Evolutionary conservation across 2,329 filamentous ascomycete genomes (phyloP).

Genomic region (Pezicula radicicola): DNA sequence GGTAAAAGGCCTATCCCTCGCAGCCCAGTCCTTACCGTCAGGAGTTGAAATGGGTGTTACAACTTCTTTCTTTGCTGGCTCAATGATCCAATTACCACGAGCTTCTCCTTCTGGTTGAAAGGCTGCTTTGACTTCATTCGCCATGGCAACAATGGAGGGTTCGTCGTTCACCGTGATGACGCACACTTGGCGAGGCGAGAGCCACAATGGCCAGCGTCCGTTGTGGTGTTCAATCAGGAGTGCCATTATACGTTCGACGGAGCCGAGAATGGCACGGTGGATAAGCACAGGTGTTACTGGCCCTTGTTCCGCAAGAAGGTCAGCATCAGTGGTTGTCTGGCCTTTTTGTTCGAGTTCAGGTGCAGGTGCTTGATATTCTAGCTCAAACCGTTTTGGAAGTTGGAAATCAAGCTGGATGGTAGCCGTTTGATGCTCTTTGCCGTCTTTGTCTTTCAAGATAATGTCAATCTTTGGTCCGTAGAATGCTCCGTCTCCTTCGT

Average conservation of each 20-base stretch:
- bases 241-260: constrained; percentile 80
- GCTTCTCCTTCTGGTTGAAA: constrained; percentile 1
- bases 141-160: constrained; percentile 21
- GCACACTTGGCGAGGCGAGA: constrained; percentile 75
- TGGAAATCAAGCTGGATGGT: constrained; percentile 91
- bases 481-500: constrained; percentile 82
- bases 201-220: constrained; percentile 83
- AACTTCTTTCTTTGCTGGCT: constrained; percentile 3
- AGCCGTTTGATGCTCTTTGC: constrained; percentile 85
- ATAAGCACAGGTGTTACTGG: constrained; percentile 73
- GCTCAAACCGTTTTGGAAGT: constrained; percentile 74
- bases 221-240: constrained; percentile 80
- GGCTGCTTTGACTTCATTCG: constrained; percentile 12
- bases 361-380: constrained; percentile 70
- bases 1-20: constrained; percentile 18
- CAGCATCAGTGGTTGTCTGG: constrained; percentile 45
- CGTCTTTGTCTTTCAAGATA: constrained; percentile 73
- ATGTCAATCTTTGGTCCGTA: constrained; percentile 94
- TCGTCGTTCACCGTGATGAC: constrained; percentile 70
- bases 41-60: constrained; percentile 6
- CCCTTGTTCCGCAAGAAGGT: constrained; percentile 49
- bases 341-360: constrained; percentile 57
- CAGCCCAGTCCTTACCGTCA: constrained; percentile 28
- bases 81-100: not conserved
- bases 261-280: constrained; percentile 81